Evolutionary conservation across 495 filamentous ascomycete species (phyloP).

Genomic region (Immersiella caudata): DNA sequence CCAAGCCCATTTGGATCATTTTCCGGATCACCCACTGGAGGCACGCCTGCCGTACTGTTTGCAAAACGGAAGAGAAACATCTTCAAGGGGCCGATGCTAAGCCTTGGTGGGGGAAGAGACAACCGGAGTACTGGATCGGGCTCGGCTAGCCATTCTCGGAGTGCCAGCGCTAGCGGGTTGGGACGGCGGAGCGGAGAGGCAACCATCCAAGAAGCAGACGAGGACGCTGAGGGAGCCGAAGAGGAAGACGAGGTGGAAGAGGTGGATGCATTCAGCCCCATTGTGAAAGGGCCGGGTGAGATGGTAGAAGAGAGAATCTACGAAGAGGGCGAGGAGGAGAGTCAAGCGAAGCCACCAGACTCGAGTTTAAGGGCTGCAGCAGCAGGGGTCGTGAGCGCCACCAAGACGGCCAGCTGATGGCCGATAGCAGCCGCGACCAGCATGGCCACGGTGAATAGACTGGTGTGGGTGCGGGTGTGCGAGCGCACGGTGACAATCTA

Average conservation of each 20-base stretch:
- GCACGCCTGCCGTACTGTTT: constrained; percentile 72
- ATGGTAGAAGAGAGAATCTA: constrained; percentile 59
- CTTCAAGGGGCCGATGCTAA: constrained; percentile 83
- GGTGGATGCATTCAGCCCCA: constrained; percentile 66
- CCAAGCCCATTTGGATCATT: constrained; percentile 45
- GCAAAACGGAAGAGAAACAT: constrained; percentile 86
- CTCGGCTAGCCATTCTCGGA: constrained; percentile 46
- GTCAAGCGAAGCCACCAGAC: neutral
- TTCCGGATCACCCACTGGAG: constrained; percentile 27
- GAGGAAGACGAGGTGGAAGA: constrained; percentile 60
- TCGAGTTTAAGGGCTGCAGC: constrained; percentile 15
- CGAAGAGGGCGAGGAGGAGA: constrained; percentile 45
- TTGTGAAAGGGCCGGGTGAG: constrained; percentile 50
- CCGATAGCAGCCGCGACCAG: neutral
- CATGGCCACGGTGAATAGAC: too few relatives aligned
- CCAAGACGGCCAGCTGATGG: neutral
- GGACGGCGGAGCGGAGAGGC: constrained; percentile 62
- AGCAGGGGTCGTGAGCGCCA: constrained; percentile 11
- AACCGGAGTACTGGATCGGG: constrained; percentile 39
- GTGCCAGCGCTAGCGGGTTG: constrained; percentile 55
- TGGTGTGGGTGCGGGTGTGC: neutral
- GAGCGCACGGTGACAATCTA: neutral
- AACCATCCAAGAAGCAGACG: constrained; percentile 86
- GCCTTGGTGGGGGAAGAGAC: constrained; percentile 42
- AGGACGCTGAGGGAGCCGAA: constrained; percentile 46